Percentiles rank a stretch among this genome's conserved stretches.
Evolutionary conservation across 192 early-diverging fungal genomes (phyloP).

Genomic region (Backusella tarrabulga): DNA sequence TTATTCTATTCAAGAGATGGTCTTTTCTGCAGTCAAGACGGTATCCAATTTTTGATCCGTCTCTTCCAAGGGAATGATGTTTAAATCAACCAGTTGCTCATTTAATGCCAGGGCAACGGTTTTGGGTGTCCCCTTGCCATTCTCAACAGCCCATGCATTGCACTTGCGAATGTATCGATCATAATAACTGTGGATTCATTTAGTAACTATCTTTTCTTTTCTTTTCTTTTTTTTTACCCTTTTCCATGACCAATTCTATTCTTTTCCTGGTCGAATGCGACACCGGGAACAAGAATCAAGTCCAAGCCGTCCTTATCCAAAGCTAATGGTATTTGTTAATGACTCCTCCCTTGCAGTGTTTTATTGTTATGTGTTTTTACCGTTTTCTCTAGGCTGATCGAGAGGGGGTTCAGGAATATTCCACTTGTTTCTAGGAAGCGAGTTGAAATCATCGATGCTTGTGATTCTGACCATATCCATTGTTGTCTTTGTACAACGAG

Average conservation of each 20-base stretch:
- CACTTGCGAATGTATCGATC: conserved; percentile 52
- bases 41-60: conserved; percentile 32
- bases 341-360: neutral
- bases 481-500: conserved; percentile 42
- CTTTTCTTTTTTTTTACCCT: conserved; percentile 46
- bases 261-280: conserved; percentile 57
- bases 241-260: conserved; percentile 64
- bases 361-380: conserved; percentile 22
- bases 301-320: conserved; percentile 55
- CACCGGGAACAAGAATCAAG: conserved; percentile 59
- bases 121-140: conserved; percentile 40
- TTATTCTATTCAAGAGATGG: neutral
- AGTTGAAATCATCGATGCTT: conserved; percentile 56
- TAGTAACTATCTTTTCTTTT: no score
- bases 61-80: conserved; percentile 26
- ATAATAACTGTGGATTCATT: conserved; percentile 47
- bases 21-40: conserved; percentile 23
- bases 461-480: conserved; percentile 72
- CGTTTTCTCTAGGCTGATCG: conserved; percentile 52
- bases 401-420: conserved; percentile 62
- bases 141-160: conserved; percentile 33
- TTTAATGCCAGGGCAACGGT: conserved; percentile 46
- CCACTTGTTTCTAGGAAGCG: conserved; percentile 64
- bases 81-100: conserved; percentile 41
- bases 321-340: conserved; percentile 21